Base-by-base conservation (phyloP, 192 early-diverging fungal genomes). In the Glomus cerebriforme region DNA sequence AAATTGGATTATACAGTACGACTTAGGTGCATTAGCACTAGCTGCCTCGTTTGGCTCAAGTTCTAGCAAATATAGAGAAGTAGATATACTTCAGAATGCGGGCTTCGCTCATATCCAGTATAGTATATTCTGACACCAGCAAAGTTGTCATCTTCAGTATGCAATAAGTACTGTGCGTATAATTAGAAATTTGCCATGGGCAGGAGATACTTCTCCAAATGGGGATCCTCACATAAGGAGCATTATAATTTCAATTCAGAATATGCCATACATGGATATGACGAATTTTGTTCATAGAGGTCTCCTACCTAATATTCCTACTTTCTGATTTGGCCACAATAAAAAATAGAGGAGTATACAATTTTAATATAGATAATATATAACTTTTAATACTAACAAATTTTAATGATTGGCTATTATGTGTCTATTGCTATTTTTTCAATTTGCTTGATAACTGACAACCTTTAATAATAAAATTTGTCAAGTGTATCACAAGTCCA, bases 11-110 rank as follows among this genome's bases (percentile, higher is more conserved):
- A 70, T 70, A 7, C 68, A 70, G 10, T 70, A 70, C 24, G 43
- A 70, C 29, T 70, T 70, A 70, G 68, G 68, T 47, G 68, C 72
- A 59, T n/a, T 54, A 34, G 54, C 72, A 22, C 54, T 74, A 37
- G 31, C 72, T 74, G 54, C 72, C 22, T 74, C 72, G 12, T 74
- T 59, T 59, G 54, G 72, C 47, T 65, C 63, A 31, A 65, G 29
- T 47, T 47, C 45, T 2, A 47, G 13, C 13, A 10, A 47, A 1
- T 47, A 47, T 47, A 47, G 45, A 69, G 67, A 29, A n/a, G 67
- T 69, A 1, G 13, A 7, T 69, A 69, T 69, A 69, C 67, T 69
- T 69, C 8, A 69, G 34, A 69, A 39, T n/a, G 67, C 67, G 22
- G 67, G 67, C 34, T 69, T 69, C 37, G 29, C 37, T 35, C 29